Base-by-base conservation (phyloP, 495 filamentous ascomycete genomes). In the Trichoderma asperelloides region DNA sequence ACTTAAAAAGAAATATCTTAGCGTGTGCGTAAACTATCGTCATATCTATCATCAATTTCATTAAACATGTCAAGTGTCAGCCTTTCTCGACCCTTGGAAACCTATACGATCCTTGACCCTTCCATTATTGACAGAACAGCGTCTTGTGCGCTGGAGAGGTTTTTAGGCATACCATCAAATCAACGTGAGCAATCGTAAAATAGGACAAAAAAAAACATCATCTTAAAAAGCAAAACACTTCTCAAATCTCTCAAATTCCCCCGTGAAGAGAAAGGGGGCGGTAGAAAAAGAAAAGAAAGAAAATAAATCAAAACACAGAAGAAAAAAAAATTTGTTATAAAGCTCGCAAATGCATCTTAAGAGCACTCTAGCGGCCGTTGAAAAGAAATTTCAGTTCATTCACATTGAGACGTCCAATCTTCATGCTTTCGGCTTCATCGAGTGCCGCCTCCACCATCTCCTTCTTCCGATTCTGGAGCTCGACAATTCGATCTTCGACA, bases 401-500 rank as follows among this genome's bases (percentile, higher is more conserved):
- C 3, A 82, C 71, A 47, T 82, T 84, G 33, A 96, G 73, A 12
- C 89, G 79, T 9, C 83, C 81, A 15, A 93, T 79, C 51, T 81
- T 85, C 71, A 85, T 83, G 28, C 82, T 83, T 37, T 86, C 88
- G 27, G 87, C 88, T 76, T 96, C 91, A 73, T 96, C 92, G 9
- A 98, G 82, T 18, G 93, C 95, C 3, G 85, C 82, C 63, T 90
- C 85, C 60, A 97, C 93, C 11, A 96, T 74, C 45, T 84, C 81
- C 2, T 89, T 81, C 80, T 98, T 98, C 74, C 86, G 80, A 45
- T 96, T 87, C 75, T 98, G 94, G n/a, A 97, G 80, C 16, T 79
- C 84, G 40, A 94, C 76, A 65, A 98, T 97, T 4, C 94, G 87
- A 72, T 98, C 94, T 74, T 98, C 94, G 8, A 98, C 90, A 0